A percentile compares a stretch with the other conserved stretches of the same genome.
phyloP scores from a whole-genome alignment of 176 grass and related monocot species.

The Luzula sylvatica region DNA sequence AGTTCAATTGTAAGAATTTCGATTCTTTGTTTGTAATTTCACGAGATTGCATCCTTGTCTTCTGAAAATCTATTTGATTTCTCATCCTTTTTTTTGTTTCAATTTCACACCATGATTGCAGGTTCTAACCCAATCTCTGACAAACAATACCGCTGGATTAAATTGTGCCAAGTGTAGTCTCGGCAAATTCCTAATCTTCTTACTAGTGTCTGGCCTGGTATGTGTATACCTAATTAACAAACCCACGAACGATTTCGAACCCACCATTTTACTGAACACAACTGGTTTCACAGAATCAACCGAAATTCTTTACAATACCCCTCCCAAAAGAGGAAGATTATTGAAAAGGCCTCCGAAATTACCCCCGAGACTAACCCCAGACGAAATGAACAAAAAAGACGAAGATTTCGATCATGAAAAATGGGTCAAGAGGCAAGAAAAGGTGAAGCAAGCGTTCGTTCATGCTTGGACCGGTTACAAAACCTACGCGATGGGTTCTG shows the following conservation, averaged over 20 bases:
- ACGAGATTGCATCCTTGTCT: background rate
- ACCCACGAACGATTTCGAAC: constrained; percentile 32
- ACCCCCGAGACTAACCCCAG: constrained; percentile 60
- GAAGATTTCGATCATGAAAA: constrained; percentile 29
- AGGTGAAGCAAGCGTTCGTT: constrained; percentile 85
- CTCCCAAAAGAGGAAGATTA: constrained; percentile 34
- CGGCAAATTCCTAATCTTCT: constrained; percentile 75
- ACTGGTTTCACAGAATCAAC: constrained; percentile 17
- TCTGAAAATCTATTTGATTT: background rate
- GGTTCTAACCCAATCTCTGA: constrained; percentile 19
- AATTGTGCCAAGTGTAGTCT: constrained; percentile 58
- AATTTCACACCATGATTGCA: background rate
- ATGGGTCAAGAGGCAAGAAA: constrained; percentile 63
- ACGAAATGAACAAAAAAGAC: constrained; percentile 59
- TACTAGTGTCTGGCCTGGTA: constrained; percentile 55
- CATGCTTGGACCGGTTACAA: constrained; percentile 93
- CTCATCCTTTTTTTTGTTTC: background rate
- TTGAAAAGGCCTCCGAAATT: constrained; percentile 80
- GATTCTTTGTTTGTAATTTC: background rate
- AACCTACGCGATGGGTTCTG: constrained; percentile 81
- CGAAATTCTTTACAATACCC: constrained; percentile 3
- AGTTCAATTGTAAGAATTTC: too few species aligned
- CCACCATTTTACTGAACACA: constrained; percentile 33
- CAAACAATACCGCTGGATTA: constrained; percentile 22
- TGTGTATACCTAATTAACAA: constrained; percentile 47